Evolutionary conservation across 805 yeast species (phyloP).

Genomic region (Starmerella davenportii): DNA sequence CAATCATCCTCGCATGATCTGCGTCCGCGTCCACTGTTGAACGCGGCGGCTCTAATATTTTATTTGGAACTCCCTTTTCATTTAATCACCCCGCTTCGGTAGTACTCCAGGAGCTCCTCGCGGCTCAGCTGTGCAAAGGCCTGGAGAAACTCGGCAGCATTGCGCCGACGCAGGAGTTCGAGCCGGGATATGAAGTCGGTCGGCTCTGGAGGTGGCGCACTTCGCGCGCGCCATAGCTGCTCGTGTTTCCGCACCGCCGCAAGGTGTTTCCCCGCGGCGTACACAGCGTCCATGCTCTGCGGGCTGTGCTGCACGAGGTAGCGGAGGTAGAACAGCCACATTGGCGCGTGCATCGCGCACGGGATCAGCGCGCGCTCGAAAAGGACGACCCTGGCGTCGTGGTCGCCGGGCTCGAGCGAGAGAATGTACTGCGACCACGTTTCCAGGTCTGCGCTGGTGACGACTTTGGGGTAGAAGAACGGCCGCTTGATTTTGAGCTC

Average conservation of each 20-base stretch:
- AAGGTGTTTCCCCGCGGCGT: constrained; percentile 13
- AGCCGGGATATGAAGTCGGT: too few relatives aligned
- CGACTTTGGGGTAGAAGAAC: constrained; percentile 35
- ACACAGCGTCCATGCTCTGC: constrained; percentile 12
- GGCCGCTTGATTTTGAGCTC: constrained; percentile 46
- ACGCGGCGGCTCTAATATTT: too few relatives aligned
- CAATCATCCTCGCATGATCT: too few relatives aligned
- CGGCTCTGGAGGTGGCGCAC: too few relatives aligned
- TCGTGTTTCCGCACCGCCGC: constrained; percentile 13
- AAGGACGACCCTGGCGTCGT: constrained; percentile 26
- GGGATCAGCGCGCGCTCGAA: constrained; percentile 50
- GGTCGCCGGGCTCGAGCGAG: constrained; percentile 19
- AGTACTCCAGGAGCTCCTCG: too few relatives aligned
- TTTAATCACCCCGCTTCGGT: too few relatives aligned
- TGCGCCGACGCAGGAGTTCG: too few relatives aligned
- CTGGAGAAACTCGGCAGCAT: too few relatives aligned
- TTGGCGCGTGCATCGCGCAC: constrained; percentile 35
- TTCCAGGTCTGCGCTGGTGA: constrained; percentile 28
- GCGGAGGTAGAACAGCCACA: constrained; percentile 54
- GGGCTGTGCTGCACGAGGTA: constrained; percentile 29
- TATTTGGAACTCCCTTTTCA: too few relatives aligned
- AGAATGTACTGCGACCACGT: constrained; percentile 47
- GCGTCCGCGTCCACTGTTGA: too few relatives aligned
- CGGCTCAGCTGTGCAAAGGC: too few relatives aligned
- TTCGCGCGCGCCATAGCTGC: constrained; percentile 23